These are phyloP conservation scores for Dimocarpus longan DNA, from an alignment of 345 rosid genomes.

Conservation along the genomic window DNA sequence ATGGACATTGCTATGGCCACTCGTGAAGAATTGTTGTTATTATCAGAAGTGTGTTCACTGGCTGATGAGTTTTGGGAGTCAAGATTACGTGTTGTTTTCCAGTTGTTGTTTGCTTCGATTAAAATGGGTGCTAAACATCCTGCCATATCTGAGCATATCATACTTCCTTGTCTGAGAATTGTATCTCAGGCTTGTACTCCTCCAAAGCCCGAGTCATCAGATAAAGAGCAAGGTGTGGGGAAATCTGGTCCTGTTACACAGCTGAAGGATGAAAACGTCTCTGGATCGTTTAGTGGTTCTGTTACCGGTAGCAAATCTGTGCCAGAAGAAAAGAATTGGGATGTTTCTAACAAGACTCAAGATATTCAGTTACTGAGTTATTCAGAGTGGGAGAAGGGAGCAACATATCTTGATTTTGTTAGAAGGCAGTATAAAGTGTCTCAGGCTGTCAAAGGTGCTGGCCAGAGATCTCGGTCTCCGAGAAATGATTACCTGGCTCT, in stretches of 20 bases:
- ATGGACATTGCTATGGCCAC: slow-evolving; percentile 93
- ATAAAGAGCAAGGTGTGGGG: slow-evolving; percentile 63
- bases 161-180: slow-evolving; percentile 96
- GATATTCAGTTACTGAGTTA: slow-evolving; percentile 91
- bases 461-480: slow-evolving; percentile 74
- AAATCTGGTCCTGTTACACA: slow-evolving; percentile 55
- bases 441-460: slow-evolving; percentile 65
- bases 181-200: slow-evolving; percentile 96
- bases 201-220: slow-evolving; percentile 90
- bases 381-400: slow-evolving; percentile 97
- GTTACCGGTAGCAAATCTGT: slow-evolving; percentile 40
- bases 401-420: slow-evolving; percentile 96
- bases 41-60: slow-evolving; percentile 94
- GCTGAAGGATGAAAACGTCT: slow-evolving; percentile 60
- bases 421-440: slow-evolving; percentile 95
- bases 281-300: slow-evolving; percentile 48
- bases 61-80: slow-evolving; percentile 99
- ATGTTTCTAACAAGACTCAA: slow-evolving; percentile 61
- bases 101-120: slow-evolving; percentile 89
- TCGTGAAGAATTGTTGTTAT: slow-evolving; percentile 90
- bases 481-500: slow-evolving; percentile 84
- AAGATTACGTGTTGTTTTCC: slow-evolving; percentile 90
- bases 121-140: slow-evolving; percentile 98
- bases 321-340: slow-evolving; percentile 71
- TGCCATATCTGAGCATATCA: slow-evolving; percentile 94